These are phyloP conservation scores for Euphorbia schlechtendalii DNA, from an alignment of 441 rosid species.

Conservation along the genomic window DNA sequence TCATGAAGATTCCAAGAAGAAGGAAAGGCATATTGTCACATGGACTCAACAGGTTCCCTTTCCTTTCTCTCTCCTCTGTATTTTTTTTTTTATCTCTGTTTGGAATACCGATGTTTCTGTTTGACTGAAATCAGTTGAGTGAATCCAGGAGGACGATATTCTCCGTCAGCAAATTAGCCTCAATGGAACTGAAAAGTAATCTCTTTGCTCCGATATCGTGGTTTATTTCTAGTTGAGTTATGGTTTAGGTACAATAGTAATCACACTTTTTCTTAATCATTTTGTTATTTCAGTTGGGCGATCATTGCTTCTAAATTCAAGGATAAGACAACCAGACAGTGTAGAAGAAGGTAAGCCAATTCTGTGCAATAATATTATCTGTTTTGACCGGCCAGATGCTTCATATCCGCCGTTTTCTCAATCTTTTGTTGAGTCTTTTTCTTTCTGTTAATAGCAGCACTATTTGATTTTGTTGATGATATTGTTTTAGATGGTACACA, in stretches of 20 bases:
- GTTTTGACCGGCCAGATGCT: constrained; percentile 3
- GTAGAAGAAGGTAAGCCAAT: constrained; percentile 74
- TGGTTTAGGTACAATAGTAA: constrained; percentile 2
- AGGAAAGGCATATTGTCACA: constrained; percentile 92
- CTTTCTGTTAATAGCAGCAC: constrained; percentile 1
- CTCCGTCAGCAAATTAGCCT: constrained; percentile 75
- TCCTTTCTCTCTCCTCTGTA: constrained; percentile 1
- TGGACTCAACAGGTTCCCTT: constrained; percentile 76
- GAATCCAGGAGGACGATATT: constrained; percentile 94
- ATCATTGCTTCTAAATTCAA: constrained; percentile 85
- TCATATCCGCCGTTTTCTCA: neutral
- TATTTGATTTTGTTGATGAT: constrained; percentile 20
- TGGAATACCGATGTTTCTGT: neutral
- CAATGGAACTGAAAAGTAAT: constrained; percentile 85
- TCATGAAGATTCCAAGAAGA: constrained; percentile 76
- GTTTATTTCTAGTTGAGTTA: neutral
- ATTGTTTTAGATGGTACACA: constrained; percentile 76
- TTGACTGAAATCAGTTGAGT: constrained; percentile 18
- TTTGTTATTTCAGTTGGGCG: constrained; percentile 63
- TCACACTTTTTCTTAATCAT: constrained; percentile 18
- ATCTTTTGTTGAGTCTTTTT: constrained; percentile 3
- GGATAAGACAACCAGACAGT: constrained; percentile 95
- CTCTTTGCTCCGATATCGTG: neutral
- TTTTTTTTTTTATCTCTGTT: neutral
- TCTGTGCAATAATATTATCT: constrained; percentile 6